Evolutionary conservation across 768 basidiomycete species (phyloP).

Genomic region (Tricholoma furcatifolium): DNA sequence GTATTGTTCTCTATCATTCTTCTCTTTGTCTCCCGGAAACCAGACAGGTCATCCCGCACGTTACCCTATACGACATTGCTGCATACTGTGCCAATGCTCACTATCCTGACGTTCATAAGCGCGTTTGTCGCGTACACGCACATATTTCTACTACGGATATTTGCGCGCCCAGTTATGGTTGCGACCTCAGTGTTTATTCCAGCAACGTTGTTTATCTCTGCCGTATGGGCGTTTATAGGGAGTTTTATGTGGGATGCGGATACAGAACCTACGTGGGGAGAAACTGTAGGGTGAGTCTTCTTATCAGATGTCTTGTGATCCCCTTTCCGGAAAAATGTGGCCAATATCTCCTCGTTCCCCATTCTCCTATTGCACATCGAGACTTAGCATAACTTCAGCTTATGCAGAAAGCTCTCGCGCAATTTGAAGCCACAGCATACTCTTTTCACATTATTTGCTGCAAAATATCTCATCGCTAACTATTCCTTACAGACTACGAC

Average conservation of each 20-base stretch:
- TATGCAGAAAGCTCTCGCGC: background rate
- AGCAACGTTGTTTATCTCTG: slow-evolving; percentile 67
- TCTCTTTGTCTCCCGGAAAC: slow-evolving; percentile 55
- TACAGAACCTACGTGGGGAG: slow-evolving; percentile 72
- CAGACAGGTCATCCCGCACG: slow-evolving; percentile 34
- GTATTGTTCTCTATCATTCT: slow-evolving; percentile 63
- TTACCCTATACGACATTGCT: slow-evolving; percentile 71
- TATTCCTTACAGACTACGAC: slow-evolving; percentile 49
- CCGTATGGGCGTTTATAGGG: slow-evolving; percentile 79
- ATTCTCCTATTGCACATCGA: slow-evolving; percentile 8
- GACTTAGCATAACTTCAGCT: background rate
- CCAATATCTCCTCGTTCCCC: background rate
- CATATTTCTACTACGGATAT: slow-evolving; percentile 73
- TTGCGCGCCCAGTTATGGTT: slow-evolving; percentile 82
- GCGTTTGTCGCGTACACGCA: slow-evolving; percentile 72
- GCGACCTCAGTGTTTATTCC: slow-evolving; percentile 77
- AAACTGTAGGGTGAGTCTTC: slow-evolving; percentile 70
- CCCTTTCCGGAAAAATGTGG: background rate
- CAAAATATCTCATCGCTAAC: slow-evolving; percentile 7
- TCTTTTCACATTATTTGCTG: background rate
- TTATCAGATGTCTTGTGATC: slow-evolving; percentile 3
- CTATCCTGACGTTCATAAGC: slow-evolving; percentile 68
- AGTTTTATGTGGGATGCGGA: slow-evolving; percentile 63
- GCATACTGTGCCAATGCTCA: slow-evolving; percentile 76
- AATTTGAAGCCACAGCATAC: background rate